Conservation (phyloP, 768 basidiomycete genomes). For the Mycena belliarum region DNA sequence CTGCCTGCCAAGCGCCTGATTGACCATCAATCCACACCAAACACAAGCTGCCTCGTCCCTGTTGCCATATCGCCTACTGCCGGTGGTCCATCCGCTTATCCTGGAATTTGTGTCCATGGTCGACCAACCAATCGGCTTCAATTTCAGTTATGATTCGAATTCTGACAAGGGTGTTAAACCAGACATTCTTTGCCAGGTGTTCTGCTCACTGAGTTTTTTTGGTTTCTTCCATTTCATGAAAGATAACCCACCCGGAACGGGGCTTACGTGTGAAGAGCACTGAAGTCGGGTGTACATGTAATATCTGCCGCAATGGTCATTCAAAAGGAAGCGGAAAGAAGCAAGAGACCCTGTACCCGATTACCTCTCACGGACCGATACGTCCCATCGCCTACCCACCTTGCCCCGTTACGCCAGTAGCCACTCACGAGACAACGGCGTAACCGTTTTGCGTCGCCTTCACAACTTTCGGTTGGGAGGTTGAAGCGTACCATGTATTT, state of each 20-base stretch:
- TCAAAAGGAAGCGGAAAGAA: neutral
- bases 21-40: too few species aligned
- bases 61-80: too few species aligned
- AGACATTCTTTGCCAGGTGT: neutral
- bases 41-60: too few species aligned
- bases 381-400: constrained; percentile 90
- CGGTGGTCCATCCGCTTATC: constrained; percentile 9
- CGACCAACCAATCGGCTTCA: constrained; percentile 83
- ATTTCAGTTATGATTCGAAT: constrained; percentile 93
- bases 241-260: constrained; percentile 89
- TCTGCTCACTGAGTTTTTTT: constrained; percentile 82
- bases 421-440: constrained; percentile 90
- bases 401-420: constrained; percentile 92
- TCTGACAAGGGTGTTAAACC: constrained; percentile 40
- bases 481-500: constrained; percentile 94
- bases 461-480: constrained; percentile 80
- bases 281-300: constrained; percentile 92
- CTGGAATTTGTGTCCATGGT: constrained; percentile 21
- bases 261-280: constrained; percentile 93
- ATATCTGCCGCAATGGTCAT: constrained; percentile 45
- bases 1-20: too few species aligned
- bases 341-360: constrained; percentile 52
- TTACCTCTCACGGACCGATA: constrained; percentile 88
- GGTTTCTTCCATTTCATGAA: constrained; percentile 95
- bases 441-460: constrained; percentile 82